These are phyloP conservation scores for Solanum pennellii DNA, from an alignment of 257 asterid genomes.

Conservation along the genomic window DNA sequence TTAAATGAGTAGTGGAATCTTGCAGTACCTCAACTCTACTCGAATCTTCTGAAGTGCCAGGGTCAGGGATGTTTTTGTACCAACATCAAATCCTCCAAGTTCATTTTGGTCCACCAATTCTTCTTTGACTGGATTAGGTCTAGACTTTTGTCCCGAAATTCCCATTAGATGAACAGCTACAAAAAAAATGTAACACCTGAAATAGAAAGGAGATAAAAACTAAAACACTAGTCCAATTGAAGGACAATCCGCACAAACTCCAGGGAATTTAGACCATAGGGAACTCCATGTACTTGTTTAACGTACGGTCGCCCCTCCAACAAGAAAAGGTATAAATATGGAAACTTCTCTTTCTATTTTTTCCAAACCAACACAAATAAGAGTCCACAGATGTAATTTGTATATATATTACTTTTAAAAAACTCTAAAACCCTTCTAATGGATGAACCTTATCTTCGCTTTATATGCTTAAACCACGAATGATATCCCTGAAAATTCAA, in stretches of 20 bases:
- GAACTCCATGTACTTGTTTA: not conserved
- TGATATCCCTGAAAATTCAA: constrained; percentile 17
- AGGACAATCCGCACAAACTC: not conserved
- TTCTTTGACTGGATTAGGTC: not conserved
- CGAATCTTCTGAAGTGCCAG: not conserved
- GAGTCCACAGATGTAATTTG: not conserved
- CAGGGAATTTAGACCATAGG: not conserved
- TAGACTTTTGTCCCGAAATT: not conserved
- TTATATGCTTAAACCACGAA: not conserved
- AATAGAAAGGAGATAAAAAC: not conserved
- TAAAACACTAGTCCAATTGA: not conserved
- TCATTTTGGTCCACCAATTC: not conserved
- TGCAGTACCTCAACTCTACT: not conserved
- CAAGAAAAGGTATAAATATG: too few relatives aligned
- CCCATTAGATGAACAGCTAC: not conserved
- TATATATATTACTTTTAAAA: not conserved
- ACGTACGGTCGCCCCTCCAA: too few relatives aligned
- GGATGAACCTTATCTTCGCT: not conserved
- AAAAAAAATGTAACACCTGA: not conserved
- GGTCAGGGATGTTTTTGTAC: not conserved
- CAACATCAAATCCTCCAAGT: not conserved
- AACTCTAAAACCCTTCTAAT: not conserved
- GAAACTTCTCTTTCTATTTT: too few relatives aligned
- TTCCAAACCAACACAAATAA: not conserved
- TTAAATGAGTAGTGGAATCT: not conserved